Evolutionary conservation across 1,139 yeast genomes (phyloP).

Genomic region (Yamadazyma kanchanaburiensis): DNA sequence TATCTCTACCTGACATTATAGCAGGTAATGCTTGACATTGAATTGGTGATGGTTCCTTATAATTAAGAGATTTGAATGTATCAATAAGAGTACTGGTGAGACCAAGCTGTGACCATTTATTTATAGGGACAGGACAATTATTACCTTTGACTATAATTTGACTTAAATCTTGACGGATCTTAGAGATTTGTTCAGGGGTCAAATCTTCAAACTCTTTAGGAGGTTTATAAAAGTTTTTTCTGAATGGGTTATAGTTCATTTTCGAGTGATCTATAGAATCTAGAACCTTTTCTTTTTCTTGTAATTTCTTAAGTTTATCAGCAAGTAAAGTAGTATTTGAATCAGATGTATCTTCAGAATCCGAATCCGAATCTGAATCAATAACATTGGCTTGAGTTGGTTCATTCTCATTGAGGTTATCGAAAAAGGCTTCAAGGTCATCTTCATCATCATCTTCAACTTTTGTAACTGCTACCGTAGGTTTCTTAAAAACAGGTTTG

Average conservation of each 20-base stretch:
- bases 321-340: conserved; percentile 23
- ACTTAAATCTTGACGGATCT: conserved; percentile 53
- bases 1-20: conserved; percentile 84
- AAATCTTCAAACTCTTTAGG: conserved; percentile 51
- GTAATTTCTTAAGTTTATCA: conserved; percentile 27
- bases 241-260: conserved; percentile 50
- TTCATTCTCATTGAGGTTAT: conserved; percentile 3
- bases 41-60: conserved; percentile 73
- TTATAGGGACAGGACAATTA: conserved; percentile 63
- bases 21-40: conserved; percentile 93
- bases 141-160: conserved; percentile 63
- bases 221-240: conserved; percentile 64
- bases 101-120: conserved; percentile 81
- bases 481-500: conserved; percentile 24
- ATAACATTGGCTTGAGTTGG: background rate
- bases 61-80: conserved; percentile 49
- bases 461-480: conserved; percentile 11
- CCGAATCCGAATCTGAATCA: conserved; percentile 15
- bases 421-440: conserved; percentile 20
- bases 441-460: conserved; percentile 10
- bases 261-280: conserved; percentile 42
- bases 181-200: conserved; percentile 49
- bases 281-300: conserved; percentile 33
- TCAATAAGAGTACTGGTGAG: conserved; percentile 57
- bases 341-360: conserved; percentile 8